A percentile compares a stretch with the other conserved stretches of the same genome.
phyloP scores from a whole-genome alignment of 352 stramenopile genomes.

The Pythium periplocum region DNA sequence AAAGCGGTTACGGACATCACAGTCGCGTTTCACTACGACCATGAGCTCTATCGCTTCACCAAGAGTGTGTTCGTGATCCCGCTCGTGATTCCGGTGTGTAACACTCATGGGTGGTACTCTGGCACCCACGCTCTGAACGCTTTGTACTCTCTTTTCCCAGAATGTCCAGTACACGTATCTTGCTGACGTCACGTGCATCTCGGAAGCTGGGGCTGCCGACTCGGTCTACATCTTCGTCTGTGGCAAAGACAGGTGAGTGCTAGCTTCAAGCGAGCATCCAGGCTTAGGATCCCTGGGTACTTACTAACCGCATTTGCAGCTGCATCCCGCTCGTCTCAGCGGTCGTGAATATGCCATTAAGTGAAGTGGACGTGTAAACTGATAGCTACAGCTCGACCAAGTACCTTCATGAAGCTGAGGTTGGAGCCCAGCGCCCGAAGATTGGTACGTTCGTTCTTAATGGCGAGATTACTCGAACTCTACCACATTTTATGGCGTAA shows the following conservation, averaged over 20 bases:
- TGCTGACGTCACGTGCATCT: conserved; percentile 69
- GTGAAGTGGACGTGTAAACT: conserved; percentile 51
- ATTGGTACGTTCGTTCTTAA: too few relatives aligned
- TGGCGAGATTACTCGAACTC: too few relatives aligned
- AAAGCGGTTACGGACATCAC: conserved; percentile 63
- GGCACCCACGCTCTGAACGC: background rate
- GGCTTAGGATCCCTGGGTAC: too few relatives aligned
- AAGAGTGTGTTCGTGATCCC: conserved; percentile 66
- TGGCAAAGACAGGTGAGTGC: conserved; percentile 64
- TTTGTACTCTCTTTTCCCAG: conserved; percentile 15
- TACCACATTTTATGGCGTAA: too few relatives aligned
- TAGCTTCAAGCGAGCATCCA: too few relatives aligned
- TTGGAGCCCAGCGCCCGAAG: too few relatives aligned
- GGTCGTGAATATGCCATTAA: conserved; percentile 79
- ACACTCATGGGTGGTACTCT: background rate
- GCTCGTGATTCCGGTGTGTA: conserved; percentile 63
- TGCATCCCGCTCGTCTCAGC: conserved; percentile 77
- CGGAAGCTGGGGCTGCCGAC: conserved; percentile 57
- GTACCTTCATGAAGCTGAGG: too few relatives aligned
- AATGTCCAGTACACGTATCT: conserved; percentile 70
- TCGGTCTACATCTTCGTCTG: conserved; percentile 80
- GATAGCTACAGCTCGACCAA: too few relatives aligned
- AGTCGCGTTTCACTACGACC: conserved; percentile 75
- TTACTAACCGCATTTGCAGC: conserved; percentile 16
- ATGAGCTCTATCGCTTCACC: conserved; percentile 57